Evolutionary conservation across 106 monocot species (phyloP), one percentile per base, ranked within the genome.

Genomic region (Allium sativum): DNA sequence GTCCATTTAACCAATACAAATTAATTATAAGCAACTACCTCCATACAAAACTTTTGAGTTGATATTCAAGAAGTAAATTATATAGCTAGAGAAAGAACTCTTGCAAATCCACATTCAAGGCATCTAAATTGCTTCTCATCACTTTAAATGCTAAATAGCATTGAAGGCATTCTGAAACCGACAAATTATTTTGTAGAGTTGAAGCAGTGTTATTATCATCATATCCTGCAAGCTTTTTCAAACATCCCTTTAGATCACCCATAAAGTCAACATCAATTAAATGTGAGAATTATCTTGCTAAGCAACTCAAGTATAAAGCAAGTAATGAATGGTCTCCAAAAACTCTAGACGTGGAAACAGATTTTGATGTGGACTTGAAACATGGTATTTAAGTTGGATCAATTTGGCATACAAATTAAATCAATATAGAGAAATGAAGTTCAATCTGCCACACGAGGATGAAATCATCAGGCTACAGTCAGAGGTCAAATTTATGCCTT

Each of bases 81-180:
- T 92, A 98, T 15, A 98, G 76, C 57, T 88, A 82, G 59, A 85
- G 74, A 75, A 75, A 98, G 62, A 92, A 98, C 44, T 85, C 88
- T 48, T 98, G 92, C 72, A 98, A 74, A 66, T 98, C 98, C 15
- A 98, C 82, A 67, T 92, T 98, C 74, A 98, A 56, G 1, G 98
- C 92, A 70, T 92, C 98, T 42, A 98, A 81, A 77, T 98, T 98
- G 64, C 74, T 98, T 71, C 80, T 92, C 98, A 92, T 85, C 46
- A 98, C 78, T 70, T 75, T 82, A 62, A 98, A 92, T 18, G 92
- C 98, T 48, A 85, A 76, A 75, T 91, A 98, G 69, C 96, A 98
- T 51, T 83, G 98, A 12, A 98, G 75, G 14, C 87, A 73, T 74
- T 98, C 92, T 48, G 98, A 81, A 72, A 92, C 85, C 16, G 78